Evolutionary conservation across 305 asterid species (phyloP).

Genomic region (Withania somnifera): DNA sequence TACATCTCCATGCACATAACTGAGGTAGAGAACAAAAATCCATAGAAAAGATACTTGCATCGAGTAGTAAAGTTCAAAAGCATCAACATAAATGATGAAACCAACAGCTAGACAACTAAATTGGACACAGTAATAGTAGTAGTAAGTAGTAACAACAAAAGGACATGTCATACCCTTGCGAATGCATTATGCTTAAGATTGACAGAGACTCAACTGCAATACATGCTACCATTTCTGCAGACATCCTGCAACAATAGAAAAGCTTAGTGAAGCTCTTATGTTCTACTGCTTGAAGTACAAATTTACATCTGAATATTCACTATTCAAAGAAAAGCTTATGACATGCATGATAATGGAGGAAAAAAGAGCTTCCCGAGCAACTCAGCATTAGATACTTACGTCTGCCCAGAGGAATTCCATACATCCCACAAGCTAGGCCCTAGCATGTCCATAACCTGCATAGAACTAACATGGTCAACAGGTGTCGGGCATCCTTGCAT

Average conservation of each 20-base stretch:
- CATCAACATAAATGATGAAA: not conserved
- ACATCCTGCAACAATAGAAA: constrained; percentile 6
- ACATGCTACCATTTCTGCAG: constrained; percentile 7
- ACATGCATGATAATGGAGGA: not conserved
- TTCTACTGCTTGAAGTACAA: not conserved
- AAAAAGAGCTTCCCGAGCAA: not conserved
- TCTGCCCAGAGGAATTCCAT: constrained; percentile 11
- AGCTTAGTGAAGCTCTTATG: not conserved
- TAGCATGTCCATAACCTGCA: constrained; percentile 20
- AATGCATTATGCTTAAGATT: constrained; percentile 10
- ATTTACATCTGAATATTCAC: not conserved
- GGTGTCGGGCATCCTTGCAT: not conserved
- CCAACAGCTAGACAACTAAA: not conserved
- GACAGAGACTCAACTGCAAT: constrained; percentile 16
- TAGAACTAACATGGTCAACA: not conserved
- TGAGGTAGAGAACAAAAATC: not conserved
- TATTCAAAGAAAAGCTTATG: not conserved
- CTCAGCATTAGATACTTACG: constrained; percentile 1
- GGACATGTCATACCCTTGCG: constrained; percentile 4
- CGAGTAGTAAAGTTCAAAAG: constrained; percentile 1
- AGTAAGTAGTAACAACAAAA: not conserved
- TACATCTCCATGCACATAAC: constrained; percentile 13
- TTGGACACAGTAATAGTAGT: not conserved
- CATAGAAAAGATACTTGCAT: not conserved
- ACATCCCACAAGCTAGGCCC: constrained; percentile 21